phyloP scores from a whole-genome alignment of 2,329 filamentous ascomycete species.

The Magnaporthiopsis incrustans region DNA sequence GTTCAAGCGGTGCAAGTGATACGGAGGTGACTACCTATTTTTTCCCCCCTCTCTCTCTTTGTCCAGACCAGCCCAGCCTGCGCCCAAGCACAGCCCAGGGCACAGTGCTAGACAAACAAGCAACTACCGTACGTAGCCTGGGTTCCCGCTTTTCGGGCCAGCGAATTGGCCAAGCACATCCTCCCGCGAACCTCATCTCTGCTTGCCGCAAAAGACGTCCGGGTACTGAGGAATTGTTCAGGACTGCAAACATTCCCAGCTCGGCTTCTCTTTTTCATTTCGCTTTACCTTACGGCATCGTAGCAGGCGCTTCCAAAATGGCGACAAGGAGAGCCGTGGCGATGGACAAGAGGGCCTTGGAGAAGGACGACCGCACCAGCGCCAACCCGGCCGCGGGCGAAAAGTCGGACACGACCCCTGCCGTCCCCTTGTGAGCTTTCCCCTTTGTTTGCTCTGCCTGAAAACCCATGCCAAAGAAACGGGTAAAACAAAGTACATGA shows the following conservation, averaged over 20 bases:
- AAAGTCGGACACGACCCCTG: conserved; percentile 69
- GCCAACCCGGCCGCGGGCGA: conserved; percentile 33
- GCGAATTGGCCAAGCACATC: neutral
- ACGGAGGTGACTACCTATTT: no score
- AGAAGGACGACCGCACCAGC: conserved; percentile 43
- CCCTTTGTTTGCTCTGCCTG: conserved; percentile 27
- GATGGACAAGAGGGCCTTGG: conserved; percentile 58
- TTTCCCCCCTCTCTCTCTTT: no score
- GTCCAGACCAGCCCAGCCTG: no score
- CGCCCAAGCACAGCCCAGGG: no score
- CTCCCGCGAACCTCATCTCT: neutral
- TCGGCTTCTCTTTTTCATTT: neutral
- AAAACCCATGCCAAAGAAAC: neutral
- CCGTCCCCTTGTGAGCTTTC: conserved; percentile 60
- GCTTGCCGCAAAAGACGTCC: neutral
- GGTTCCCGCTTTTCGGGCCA: neutral
- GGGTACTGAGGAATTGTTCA: neutral
- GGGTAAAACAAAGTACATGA: neutral
- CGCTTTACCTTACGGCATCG: neutral
- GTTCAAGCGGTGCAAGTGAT: no score
- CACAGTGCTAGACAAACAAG: no score
- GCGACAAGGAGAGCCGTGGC: conserved; percentile 59
- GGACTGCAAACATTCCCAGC: neutral
- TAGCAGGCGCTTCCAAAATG: conserved; percentile 37
- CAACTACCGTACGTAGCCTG: no score